Percentiles rank a stretch among this genome's conserved stretches.
Evolutionary conservation across 78 protist genomes (phyloP).

Genomic region (Chrysochromulina parva): DNA sequence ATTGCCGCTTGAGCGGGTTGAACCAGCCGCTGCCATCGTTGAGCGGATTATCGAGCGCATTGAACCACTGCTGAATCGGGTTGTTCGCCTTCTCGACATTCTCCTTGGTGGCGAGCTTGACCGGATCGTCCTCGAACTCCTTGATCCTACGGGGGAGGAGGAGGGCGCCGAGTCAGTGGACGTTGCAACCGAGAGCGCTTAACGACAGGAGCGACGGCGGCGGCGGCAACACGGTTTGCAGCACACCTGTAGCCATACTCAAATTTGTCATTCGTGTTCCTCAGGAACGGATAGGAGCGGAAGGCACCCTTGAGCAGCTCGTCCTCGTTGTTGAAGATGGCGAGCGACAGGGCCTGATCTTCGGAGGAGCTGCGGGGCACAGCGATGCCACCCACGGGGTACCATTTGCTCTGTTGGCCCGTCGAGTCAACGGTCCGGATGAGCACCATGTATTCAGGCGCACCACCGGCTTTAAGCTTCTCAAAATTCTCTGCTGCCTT

Average conservation of each 20-base stretch:
- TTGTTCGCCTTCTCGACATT: too few species aligned
- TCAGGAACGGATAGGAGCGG: neutral
- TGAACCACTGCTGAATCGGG: too few species aligned
- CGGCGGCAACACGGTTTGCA: too few species aligned
- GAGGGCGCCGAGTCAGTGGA: too few species aligned
- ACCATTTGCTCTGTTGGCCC: neutral
- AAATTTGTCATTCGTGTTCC: neutral
- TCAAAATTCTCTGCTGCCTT: neutral
- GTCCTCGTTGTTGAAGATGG: neutral
- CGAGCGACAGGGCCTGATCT: neutral
- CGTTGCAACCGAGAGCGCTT: too few species aligned
- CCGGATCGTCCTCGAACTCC: neutral
- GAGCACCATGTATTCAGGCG: slow-evolving; percentile 7
- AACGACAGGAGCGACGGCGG: too few species aligned
- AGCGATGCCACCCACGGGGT: neutral
- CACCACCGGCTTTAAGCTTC: neutral
- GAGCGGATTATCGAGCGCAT: too few species aligned
- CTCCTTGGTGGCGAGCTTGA: too few species aligned
- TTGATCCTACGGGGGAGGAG: neutral
- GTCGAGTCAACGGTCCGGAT: neutral
- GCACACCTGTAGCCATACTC: neutral
- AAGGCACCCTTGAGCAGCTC: slow-evolving; percentile 1
- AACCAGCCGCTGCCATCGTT: too few species aligned
- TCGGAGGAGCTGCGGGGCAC: neutral
- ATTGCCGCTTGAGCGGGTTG: too few species aligned